Conservation (phyloP, 108 stramenopile genomes). For the Cyclotella baltica region DNA sequence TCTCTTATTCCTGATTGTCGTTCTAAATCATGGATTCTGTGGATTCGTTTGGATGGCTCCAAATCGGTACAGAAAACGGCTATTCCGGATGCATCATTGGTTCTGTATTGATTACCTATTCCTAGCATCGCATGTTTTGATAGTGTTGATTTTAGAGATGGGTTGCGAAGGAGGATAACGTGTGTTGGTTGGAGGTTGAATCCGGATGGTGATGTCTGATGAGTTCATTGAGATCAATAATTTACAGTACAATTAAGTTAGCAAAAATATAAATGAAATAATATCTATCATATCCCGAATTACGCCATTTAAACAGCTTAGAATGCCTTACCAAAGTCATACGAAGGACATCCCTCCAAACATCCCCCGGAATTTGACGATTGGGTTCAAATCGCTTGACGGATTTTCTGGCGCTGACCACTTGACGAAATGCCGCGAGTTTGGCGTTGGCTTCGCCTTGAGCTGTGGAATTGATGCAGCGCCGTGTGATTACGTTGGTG, state of each 20-base stretch:
- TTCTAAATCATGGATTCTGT: slow-evolving; percentile 73
- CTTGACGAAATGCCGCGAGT: slow-evolving; percentile 63
- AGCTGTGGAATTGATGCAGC: neutral
- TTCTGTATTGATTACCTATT: slow-evolving; percentile 76
- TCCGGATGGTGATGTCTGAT: slow-evolving; percentile 76
- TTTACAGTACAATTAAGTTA: neutral
- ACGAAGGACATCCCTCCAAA: slow-evolving; percentile 63
- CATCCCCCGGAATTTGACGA: slow-evolving; percentile 49
- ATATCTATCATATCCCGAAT: neutral
- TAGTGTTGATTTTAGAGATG: slow-evolving; percentile 57
- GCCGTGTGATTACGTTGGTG: neutral
- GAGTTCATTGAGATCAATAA: neutral
- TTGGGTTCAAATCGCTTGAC: slow-evolving; percentile 72
- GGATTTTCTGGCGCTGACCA: slow-evolving; percentile 64
- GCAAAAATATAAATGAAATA: neutral
- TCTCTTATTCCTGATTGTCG: slow-evolving; percentile 48
- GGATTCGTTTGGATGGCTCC: slow-evolving; percentile 71
- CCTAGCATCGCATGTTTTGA: slow-evolving; percentile 80
- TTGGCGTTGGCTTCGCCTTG: slow-evolving; percentile 15
- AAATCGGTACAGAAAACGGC: slow-evolving; percentile 83
- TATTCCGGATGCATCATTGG: slow-evolving; percentile 70
- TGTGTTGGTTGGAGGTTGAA: slow-evolving; percentile 91
- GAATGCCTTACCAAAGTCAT: slow-evolving; percentile 66
- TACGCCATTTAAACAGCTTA: slow-evolving; percentile 1
- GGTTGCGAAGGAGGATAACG: slow-evolving; percentile 69